These are phyloP conservation scores for Harrya chromipes DNA, from an alignment of 768 basidiomycete species.

Conservation along the genomic window DNA sequence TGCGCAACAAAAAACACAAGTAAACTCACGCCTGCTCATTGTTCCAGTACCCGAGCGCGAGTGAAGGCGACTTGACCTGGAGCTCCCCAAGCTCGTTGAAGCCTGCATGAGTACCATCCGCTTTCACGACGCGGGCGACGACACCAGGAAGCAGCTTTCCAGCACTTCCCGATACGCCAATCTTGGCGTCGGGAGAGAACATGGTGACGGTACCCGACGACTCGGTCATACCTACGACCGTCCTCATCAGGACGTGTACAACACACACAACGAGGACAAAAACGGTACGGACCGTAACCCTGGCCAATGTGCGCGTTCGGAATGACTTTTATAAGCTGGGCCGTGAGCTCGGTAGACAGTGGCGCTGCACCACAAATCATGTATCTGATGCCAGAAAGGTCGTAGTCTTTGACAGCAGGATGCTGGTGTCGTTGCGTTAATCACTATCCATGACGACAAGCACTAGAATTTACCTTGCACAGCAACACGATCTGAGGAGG, in stretches of 20 bases:
- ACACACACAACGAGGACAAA: not conserved
- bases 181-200: constrained; percentile 44
- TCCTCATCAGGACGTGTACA: not conserved
- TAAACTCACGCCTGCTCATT: constrained; percentile 45
- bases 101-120: constrained; percentile 53
- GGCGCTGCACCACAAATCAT: constrained; percentile 63
- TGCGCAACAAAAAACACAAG: not conserved
- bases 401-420: constrained; percentile 46
- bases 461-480: constrained; percentile 51
- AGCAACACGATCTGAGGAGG: constrained; percentile 64
- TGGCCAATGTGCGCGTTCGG: constrained; percentile 64
- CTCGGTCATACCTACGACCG: constrained; percentile 60
- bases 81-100: constrained; percentile 63
- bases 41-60: constrained; percentile 47
- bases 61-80: constrained; percentile 40
- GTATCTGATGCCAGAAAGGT: constrained; percentile 51
- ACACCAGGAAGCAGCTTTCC: constrained; percentile 53
- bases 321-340: constrained; percentile 41
- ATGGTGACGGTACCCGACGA: constrained; percentile 50
- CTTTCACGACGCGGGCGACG: constrained; percentile 51
- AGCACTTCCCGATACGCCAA: constrained; percentile 52
- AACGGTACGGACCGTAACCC: constrained; percentile 48
- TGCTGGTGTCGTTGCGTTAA: constrained; percentile 35
- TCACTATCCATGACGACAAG: not conserved
- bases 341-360: constrained; percentile 53